These are phyloP conservation scores for Earliella scabrosa DNA, from an alignment of 1,284 basidiomycete genomes.

Conservation along the genomic window DNA sequence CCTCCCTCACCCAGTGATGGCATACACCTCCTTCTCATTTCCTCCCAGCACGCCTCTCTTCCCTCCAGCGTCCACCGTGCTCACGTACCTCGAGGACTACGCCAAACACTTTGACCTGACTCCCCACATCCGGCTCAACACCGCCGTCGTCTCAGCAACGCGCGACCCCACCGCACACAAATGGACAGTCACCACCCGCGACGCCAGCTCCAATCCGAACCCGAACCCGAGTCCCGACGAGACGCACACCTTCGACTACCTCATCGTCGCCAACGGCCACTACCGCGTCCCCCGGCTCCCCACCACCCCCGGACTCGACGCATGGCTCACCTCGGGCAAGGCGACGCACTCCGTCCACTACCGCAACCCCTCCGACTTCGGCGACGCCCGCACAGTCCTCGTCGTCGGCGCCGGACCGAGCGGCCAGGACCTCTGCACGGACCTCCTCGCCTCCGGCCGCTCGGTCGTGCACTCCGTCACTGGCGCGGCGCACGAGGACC, in stretches of 20 bases:
- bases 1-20: constrained; percentile 76
- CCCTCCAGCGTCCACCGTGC: constrained; percentile 59
- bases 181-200: constrained; percentile 49
- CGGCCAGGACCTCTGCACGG: constrained; percentile 64
- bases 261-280: constrained; percentile 78
- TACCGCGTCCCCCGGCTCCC: constrained; percentile 68
- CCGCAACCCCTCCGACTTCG: constrained; percentile 52
- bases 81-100: constrained; percentile 63
- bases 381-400: constrained; percentile 50
- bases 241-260: constrained; percentile 53
- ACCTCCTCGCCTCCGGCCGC: constrained; percentile 49
- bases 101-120: constrained; percentile 59
- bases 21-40: constrained; percentile 61
- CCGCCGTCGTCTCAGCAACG: constrained; percentile 47
- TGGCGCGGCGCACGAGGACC: constrained; percentile 33
- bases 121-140: constrained; percentile 57
- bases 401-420: constrained; percentile 77
- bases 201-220: neutral
- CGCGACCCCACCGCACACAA: constrained; percentile 39
- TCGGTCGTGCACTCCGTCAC: constrained; percentile 63
- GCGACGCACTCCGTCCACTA: constrained; percentile 72
- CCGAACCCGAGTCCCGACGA: constrained; percentile 27
- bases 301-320: constrained; percentile 54
- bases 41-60: constrained; percentile 73
- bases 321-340: constrained; percentile 55